Base-by-base conservation (phyloP, 2,329 filamentous ascomycete species). In the Alternaria alternata region DNA sequence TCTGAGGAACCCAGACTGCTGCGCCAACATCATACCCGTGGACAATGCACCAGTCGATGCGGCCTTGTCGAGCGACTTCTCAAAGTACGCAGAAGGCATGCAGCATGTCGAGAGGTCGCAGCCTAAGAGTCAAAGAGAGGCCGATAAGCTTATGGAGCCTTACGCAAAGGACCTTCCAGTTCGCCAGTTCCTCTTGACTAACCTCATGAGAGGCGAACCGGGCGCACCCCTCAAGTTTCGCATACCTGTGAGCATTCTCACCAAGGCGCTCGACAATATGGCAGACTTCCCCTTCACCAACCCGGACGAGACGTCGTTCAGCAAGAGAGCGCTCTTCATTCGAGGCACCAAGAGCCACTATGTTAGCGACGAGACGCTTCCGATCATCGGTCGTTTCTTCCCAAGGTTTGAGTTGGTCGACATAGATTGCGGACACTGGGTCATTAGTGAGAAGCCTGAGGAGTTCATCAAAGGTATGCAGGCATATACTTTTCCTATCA, bases 1-100 rank as follows among this genome's bases (percentile, higher is more conserved):
- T 4, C 86, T 98, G 36, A 83, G 86, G 43, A 85, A 87, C 1
- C 92, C 92, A 0, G 81, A 87, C 6, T 81, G 88, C 3, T 85
- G 97, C 59, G 83, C 85, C 16, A 87, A 90, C 69, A 82, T 98
- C 52, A 86, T 97, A 28, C 86, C 93, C 2, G 93, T 98, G 12
- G 94, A 98, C 81, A 98, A 98, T 75, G 93, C 94, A 4, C 94
- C 94, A 2, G 85, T 96, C 8, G 93, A 96, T 75, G 91, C 91
- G 14, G 85, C 87, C 0, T 84, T 98, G 4, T 86, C 87, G 64
- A 87, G 86, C 64, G 87, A 90, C 72, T 98, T 98, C 75, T 87
- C 84, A 4, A 88, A 87, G 63, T 98, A 97, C 79, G 85, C 96
- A 22, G 87, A 88, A 54, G 94, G 88, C 59, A 97, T 99, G 94